Base-by-base conservation (phyloP, 108 stramenopile species). In the Cyclostephanos tholiformis region DNA sequence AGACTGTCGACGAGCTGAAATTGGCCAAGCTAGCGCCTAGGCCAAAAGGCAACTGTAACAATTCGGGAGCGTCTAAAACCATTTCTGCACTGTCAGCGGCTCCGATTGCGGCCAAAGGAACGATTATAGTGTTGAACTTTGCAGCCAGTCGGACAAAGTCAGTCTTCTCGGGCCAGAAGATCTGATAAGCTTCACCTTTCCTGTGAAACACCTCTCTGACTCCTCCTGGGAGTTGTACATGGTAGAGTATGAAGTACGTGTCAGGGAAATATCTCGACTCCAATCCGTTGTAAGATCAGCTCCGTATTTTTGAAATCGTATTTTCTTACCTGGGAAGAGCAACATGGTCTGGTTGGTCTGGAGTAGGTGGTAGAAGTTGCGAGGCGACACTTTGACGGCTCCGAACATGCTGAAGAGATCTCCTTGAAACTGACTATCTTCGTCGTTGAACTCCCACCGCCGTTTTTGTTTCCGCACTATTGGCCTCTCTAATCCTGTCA, bases 101-200 rank as follows among this genome's bases (percentile, higher is more conserved):
- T 30, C 97, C 97, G 22, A 97, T 85, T 8, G 96, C 95, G 69
- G 87, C 86, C 48, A 98, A 55, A 2, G 97, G 95, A 25, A 98
- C 83, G 36, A 98, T 96, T 4, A 94, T 96, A 2, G 97, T 95
- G 70, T 96, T 95, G 78, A 94, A 97, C 50, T 71, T 76, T 29
- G 91, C 94, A 7, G 97, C 97, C 3, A 94, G 85, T 44, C 97
- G 71, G 9, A 98, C 95, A 80, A 98, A 98, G 63, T 98, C 97
- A 23, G 79, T 74, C 77, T 91, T 91, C 53, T 91, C 90, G 0
- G 96, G 96, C 97, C 97, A 98, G 67, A 95, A 95, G 23, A 98
- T 71, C 64, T 93, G 63, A 72, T 98, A 96, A 25, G 84, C 90
- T 74, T 96, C 92, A 53, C 83, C 82, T 68, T 88, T 83, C 10